A percentile compares a stretch with the other conserved stretches of the same genome.
Evolutionary conservation across 768 basidiomycete species (phyloP).

Genomic region (Russula sp.): DNA sequence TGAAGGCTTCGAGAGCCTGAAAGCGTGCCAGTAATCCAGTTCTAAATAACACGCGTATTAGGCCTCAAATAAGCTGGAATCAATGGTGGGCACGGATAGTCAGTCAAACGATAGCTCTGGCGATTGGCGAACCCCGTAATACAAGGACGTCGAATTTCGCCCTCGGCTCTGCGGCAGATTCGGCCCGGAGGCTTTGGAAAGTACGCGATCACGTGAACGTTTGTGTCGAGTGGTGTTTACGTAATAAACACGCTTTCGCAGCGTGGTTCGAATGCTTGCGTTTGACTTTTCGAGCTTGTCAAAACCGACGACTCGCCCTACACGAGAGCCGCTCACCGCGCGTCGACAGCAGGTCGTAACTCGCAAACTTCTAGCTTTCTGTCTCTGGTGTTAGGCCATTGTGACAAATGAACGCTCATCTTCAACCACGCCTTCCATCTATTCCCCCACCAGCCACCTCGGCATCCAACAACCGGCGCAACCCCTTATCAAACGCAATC

Average conservation of each 20-base stretch:
- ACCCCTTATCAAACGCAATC: slow-evolving; percentile 20
- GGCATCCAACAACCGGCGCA: slow-evolving; percentile 13
- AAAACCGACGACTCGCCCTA: not conserved
- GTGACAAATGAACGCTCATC: slow-evolving; percentile 19
- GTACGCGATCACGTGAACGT: slow-evolving; percentile 8
- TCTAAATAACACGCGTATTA: too few species aligned
- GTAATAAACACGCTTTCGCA: slow-evolving; percentile 12
- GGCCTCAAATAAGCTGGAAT: too few species aligned
- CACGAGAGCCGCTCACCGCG: not conserved
- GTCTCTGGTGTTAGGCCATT: slow-evolving; percentile 23
- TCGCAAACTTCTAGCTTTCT: not conserved
- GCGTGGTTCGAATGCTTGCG: slow-evolving; percentile 3
- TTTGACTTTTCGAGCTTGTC: slow-evolving; percentile 4
- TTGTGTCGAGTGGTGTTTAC: not conserved
- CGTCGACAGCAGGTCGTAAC: not conserved
- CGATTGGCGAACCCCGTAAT: too few species aligned
- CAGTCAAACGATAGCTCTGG: too few species aligned
- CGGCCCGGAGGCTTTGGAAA: too few species aligned
- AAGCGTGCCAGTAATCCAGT: too few species aligned
- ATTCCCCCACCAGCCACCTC: slow-evolving; percentile 20
- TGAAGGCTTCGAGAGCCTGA: too few species aligned
- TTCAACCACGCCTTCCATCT: slow-evolving; percentile 10
- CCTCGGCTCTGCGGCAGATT: too few species aligned
- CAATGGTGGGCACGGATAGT: too few species aligned
- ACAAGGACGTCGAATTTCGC: too few species aligned